Percentiles rank a stretch among this genome's conserved stretches.
These are phyloP conservation scores for Cymodocea nodosa DNA, from an alignment of 116 monocot species.

Conservation along the genomic window DNA sequence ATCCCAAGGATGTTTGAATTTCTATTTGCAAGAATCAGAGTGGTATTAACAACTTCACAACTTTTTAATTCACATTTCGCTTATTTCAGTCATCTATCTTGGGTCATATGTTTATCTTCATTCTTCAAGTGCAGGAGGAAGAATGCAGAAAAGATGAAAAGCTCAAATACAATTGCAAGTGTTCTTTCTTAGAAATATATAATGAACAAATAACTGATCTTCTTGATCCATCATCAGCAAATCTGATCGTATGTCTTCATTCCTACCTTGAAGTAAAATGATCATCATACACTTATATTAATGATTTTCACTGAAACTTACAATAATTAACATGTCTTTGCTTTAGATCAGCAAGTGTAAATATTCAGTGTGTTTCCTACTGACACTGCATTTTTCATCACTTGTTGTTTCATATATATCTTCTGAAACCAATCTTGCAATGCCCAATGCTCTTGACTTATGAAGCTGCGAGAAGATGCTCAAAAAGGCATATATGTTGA, in stretches of 20 bases:
- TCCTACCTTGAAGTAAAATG: background rate
- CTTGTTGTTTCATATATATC: background rate
- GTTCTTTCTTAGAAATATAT: constrained; percentile 94
- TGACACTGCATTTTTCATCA: background rate
- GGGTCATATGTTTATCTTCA: background rate
- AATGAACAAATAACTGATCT: constrained; percentile 98
- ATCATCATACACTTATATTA: background rate
- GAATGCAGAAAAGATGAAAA: constrained; percentile 90
- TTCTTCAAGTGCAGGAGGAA: constrained; percentile 50
- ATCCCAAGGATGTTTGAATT: constrained; percentile 95
- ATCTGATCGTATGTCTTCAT: constrained; percentile 42
- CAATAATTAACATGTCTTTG: background rate
- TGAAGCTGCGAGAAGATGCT: constrained; percentile 73
- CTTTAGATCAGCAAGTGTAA: background rate
- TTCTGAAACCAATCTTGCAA: background rate
- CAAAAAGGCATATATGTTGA: constrained; percentile 82
- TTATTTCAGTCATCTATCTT: background rate
- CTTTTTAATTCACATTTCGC: background rate
- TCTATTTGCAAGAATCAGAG: constrained; percentile 92
- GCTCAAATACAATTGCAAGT: constrained; percentile 82
- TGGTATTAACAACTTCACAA: constrained; percentile 30
- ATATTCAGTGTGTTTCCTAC: background rate
- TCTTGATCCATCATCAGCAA: constrained; percentile 78
- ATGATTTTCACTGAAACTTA: background rate
- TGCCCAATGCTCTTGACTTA: background rate